A percentile compares a stretch with the other conserved stretches of the same genome.
phyloP scores from a whole-genome alignment of 805 yeast species.

The Maudiozyma saulgeensis region DNA sequence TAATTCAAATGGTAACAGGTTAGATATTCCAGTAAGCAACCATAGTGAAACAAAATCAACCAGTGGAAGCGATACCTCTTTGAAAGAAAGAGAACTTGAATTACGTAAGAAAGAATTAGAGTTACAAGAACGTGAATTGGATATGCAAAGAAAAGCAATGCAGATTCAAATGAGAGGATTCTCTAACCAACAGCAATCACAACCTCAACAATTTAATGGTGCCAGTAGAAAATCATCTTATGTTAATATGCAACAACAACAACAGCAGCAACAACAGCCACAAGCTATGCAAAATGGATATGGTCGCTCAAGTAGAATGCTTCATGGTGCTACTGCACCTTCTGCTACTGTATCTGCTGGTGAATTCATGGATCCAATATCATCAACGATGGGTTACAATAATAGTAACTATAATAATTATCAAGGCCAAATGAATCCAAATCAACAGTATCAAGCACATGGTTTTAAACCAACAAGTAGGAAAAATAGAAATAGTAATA shows the following conservation, averaged over 20 bases:
- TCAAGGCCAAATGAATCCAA: neutral
- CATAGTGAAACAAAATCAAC: neutral
- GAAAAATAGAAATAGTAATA: slow-evolving; percentile 28
- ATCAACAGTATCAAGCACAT: slow-evolving; percentile 10
- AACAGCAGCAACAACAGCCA: slow-evolving; percentile 6
- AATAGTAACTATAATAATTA: neutral
- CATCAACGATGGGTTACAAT: neutral
- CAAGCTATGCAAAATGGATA: slow-evolving; percentile 8
- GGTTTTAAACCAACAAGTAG: slow-evolving; percentile 29
- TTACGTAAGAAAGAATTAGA: slow-evolving; percentile 27
- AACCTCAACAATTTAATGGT: slow-evolving; percentile 5
- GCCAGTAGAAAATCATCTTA: slow-evolving; percentile 4
- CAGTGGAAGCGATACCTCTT: neutral
- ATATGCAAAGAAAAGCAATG: slow-evolving; percentile 23
- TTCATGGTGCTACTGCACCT: slow-evolving; percentile 22
- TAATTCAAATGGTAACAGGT: slow-evolving; percentile 8
- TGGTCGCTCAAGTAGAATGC: slow-evolving; percentile 17
- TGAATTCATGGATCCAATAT: slow-evolving; percentile 17
- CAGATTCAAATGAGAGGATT: slow-evolving; percentile 8
- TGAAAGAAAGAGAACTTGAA: slow-evolving; percentile 27
- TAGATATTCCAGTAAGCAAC: neutral
- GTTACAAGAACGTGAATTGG: slow-evolving; percentile 28
- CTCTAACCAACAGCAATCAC: slow-evolving; percentile 5
- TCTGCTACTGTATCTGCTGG: slow-evolving; percentile 12
- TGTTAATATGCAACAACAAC: slow-evolving; percentile 9